These are phyloP conservation scores for Acacia acuminata DNA, from an alignment of 306 rosid genomes.

Conservation along the genomic window DNA sequence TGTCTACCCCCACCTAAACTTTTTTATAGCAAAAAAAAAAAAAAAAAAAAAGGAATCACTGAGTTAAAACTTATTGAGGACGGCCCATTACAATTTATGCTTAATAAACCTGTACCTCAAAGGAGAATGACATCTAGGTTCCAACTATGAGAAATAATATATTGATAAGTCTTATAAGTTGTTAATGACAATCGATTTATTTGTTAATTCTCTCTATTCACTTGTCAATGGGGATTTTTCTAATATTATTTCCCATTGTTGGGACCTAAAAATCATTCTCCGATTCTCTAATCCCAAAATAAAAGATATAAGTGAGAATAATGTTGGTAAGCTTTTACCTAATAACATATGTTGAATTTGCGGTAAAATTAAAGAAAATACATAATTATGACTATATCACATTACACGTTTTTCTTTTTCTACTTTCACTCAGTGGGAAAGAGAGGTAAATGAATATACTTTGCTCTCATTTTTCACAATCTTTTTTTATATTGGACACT, in stretches of 20 bases:
- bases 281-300: neutral
- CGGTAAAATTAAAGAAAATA: neutral
- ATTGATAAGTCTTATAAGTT: too few species aligned
- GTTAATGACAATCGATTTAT: too few species aligned
- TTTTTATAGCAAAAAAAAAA: too few species aligned
- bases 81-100: neutral
- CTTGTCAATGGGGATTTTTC: too few species aligned
- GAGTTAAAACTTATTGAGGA: neutral
- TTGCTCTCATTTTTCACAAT: neutral
- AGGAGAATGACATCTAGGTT: too few species aligned
- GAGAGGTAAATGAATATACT: neutral
- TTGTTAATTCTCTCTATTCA: too few species aligned
- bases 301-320: neutral
- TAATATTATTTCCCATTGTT: too few species aligned
- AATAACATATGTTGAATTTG: neutral
- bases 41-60: too few species aligned
- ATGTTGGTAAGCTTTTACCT: neutral
- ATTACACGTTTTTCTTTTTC: neutral
- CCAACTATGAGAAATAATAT: too few species aligned
- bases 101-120: neutral
- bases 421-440: neutral
- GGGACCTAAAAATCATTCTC: too few species aligned
- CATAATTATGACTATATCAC: neutral
- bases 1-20: too few species aligned
- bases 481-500: neutral